Evolutionary conservation across 805 yeast genomes (phyloP).

Genomic region (Tetrapisispora pingtungensis): DNA sequence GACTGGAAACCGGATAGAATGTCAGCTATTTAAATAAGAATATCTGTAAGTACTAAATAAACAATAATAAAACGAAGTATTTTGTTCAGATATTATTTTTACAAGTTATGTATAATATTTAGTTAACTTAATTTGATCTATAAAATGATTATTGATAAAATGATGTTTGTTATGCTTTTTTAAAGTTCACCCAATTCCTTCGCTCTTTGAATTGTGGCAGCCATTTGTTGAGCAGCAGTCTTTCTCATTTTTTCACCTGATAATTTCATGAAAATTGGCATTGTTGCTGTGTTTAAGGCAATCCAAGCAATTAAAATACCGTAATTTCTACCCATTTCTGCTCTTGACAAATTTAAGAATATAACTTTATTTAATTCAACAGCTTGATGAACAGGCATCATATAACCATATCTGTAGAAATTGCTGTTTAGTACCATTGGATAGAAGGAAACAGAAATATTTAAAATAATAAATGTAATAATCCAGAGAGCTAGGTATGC

Average conservation of each 20-base stretch:
- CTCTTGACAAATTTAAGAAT: slow-evolving; percentile 46
- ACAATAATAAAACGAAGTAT: no score
- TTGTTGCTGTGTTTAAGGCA: slow-evolving; percentile 35
- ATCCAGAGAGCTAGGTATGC: slow-evolving; percentile 64
- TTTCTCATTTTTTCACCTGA: slow-evolving; percentile 33
- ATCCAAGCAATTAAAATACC: slow-evolving; percentile 56
- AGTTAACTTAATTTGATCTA: no score
- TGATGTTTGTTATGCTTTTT: background rate
- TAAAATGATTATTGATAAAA: no score
- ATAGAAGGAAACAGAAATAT: slow-evolving; percentile 59
- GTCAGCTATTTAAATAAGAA: background rate
- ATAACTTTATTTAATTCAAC: slow-evolving; percentile 52
- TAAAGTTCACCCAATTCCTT: slow-evolving; percentile 1
- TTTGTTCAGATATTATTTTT: no score
- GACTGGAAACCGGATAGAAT: slow-evolving; percentile 5
- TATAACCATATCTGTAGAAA: slow-evolving; percentile 55
- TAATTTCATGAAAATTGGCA: slow-evolving; percentile 38
- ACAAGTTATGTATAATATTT: no score
- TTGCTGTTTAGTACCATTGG: slow-evolving; percentile 49
- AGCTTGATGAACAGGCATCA: slow-evolving; percentile 59
- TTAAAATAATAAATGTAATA: slow-evolving; percentile 55
- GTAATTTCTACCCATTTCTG: slow-evolving; percentile 47
- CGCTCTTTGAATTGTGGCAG: background rate
- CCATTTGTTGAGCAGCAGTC: slow-evolving; percentile 20
- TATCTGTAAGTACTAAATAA: background rate